Base-by-base conservation (phyloP, 164 flowering plant genomes). In the Akebia trifoliata region DNA sequence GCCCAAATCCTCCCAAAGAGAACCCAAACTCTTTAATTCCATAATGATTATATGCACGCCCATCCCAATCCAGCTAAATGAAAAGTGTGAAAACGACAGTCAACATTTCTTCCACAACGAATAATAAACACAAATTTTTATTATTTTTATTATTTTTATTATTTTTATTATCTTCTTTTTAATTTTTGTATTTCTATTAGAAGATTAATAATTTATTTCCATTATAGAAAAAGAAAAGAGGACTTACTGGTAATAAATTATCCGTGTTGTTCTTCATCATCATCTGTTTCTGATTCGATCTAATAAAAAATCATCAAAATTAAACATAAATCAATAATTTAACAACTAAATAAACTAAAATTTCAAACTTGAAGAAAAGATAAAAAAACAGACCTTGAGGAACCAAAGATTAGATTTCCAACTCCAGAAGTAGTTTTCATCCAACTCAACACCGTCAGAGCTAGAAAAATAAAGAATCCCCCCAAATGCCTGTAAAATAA, bases 401-500 rank as follows among this genome's bases (percentile, higher is more conserved):
- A 59, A 18, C 54, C 56, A 10, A 54, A 53, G 21, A 64, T 3
- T 25, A 68, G n/a, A 20, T 24, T 54, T 57, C 58, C 50, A 48
- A 60, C 50, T n/a, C 58, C 59, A 10, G 71, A 42, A 22, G 60
- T 72, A 9, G 65, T 72, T 50, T 74, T 84, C 80, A 60, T 69
- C 36, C 50, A 75, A 66, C 87, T 87, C 73, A 71, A 21, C 58
- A 76, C 77, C 63, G 82, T 73, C 74, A 93, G 42, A 4, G 62
- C 66, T 17, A 68, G 65, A 68, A 93, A 93, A 49, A 93, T 60
- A 14, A 84, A 2, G 50, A 93, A 90, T 43, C 96, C 99, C 8
- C 68, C 75, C 70, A 93, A 76, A 77, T 93, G 99, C 78, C 97
- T 93, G 81, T 55, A 17, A 6, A 14, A 36, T n/a, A n/a, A 60